Conservation (phyloP, 2,329 filamentous ascomycete genomes). For the Escovopsis weberi region DNA sequence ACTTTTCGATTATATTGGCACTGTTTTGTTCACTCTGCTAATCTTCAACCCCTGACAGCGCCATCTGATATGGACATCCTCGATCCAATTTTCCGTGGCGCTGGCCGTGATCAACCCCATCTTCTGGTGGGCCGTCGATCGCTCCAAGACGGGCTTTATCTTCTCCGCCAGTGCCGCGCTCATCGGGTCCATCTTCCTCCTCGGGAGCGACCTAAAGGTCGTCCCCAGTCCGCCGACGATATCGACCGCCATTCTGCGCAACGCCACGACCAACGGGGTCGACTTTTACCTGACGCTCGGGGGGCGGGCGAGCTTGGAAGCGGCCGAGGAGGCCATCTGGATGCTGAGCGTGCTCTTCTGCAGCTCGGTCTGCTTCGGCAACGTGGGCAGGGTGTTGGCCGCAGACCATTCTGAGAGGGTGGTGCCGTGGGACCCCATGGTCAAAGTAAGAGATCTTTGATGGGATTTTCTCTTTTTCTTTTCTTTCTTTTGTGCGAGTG, state of each 20-base stretch:
- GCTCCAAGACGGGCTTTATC: constrained; percentile 70
- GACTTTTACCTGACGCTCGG: constrained; percentile 20
- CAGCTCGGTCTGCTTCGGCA: constrained; percentile 89
- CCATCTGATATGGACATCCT: constrained; percentile 84
- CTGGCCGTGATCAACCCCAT: constrained; percentile 85
- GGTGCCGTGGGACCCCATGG: no score
- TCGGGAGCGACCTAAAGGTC: constrained; percentile 63
- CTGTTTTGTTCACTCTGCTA: no score
- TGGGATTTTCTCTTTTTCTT: no score
- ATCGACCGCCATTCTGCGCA: constrained; percentile 24
- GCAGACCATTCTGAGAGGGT: constrained; percentile 24
- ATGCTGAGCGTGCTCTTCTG: constrained; percentile 89
- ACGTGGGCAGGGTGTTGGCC: constrained; percentile 74
- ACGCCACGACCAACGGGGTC: constrained; percentile 8
- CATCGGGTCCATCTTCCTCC: constrained; percentile 56
- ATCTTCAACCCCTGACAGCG: constrained; percentile 50
- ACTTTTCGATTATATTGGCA: neutral
- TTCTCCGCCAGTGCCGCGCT: constrained; percentile 62
- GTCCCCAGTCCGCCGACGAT: constrained; percentile 45
- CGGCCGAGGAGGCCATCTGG: constrained; percentile 66
- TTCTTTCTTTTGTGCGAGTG: no score
- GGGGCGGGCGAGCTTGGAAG: constrained; percentile 46
- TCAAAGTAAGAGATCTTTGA: no score
- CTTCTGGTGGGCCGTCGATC: constrained; percentile 92
- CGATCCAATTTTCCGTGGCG: constrained; percentile 80